phyloP scores from a whole-genome alignment of 1,139 yeast species.

The Blastobotrys persicus region DNA sequence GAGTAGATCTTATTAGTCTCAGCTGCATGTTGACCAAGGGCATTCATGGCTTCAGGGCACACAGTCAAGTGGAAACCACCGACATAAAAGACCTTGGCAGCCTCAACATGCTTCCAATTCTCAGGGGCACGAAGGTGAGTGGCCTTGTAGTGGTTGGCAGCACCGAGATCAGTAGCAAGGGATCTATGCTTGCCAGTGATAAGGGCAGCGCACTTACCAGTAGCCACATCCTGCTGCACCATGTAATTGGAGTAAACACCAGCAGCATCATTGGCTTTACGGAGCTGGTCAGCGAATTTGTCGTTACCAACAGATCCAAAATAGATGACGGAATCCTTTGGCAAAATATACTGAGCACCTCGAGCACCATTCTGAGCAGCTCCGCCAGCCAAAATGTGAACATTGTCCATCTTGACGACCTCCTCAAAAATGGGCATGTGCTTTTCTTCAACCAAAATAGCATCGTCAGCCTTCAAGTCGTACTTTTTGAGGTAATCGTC shows the following conservation, averaged over 20 bases:
- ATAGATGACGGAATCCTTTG: conserved; percentile 79
- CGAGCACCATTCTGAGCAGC: conserved; percentile 99
- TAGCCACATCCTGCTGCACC: conserved; percentile 67
- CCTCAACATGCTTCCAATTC: conserved; percentile 84
- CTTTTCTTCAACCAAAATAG: conserved; percentile 84
- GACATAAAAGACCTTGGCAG: conserved; percentile 79
- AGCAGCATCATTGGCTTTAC: conserved; percentile 78
- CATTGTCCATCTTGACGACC: conserved; percentile 57
- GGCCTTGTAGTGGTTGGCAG: conserved; percentile 95
- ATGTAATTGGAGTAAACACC: conserved; percentile 87
- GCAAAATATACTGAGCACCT: conserved; percentile 93
- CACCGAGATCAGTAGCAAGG: conserved; percentile 91
- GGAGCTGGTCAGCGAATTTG: conserved; percentile 75
- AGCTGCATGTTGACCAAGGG: conserved; percentile 89
- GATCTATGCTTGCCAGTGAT: conserved; percentile 88
- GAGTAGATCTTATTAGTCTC: conserved; percentile 77
- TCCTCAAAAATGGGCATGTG: conserved; percentile 83
- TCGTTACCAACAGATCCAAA: conserved; percentile 97
- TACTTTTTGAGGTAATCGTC: conserved; percentile 72
- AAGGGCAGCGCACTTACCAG: conserved; percentile 98
- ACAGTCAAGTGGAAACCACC: conserved; percentile 99
- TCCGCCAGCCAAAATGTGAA: conserved; percentile 91
- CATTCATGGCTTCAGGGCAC: conserved; percentile 88
- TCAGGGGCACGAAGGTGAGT: conserved; percentile 84
- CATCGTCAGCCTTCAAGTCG: conserved; percentile 86